phyloP scores from a whole-genome alignment of 345 rosid genomes.

The Gossypium bickii region DNA sequence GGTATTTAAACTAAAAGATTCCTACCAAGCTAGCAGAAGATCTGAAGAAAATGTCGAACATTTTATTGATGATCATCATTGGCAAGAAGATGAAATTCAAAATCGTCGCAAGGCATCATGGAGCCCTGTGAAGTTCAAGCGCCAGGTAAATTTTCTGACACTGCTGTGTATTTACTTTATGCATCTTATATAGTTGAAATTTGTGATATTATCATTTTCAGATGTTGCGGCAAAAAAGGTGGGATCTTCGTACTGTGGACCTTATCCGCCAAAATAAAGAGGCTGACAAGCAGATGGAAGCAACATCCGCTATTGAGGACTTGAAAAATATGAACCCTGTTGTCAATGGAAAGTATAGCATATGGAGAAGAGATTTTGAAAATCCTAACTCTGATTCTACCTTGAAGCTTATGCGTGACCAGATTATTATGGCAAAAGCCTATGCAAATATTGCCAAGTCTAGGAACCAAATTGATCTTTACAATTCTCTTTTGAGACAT shows the following conservation, averaged over 20 bases:
- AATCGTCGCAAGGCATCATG: slow-evolving; percentile 28
- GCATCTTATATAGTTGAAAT: slow-evolving; percentile 20
- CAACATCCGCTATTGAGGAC: slow-evolving; percentile 50
- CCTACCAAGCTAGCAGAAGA: slow-evolving; percentile 29
- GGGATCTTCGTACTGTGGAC: slow-evolving; percentile 53
- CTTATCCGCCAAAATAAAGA: slow-evolving; percentile 56
- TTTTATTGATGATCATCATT: slow-evolving; percentile 25
- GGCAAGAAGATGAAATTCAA: slow-evolving; percentile 30
- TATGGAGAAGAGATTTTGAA: slow-evolving; percentile 93
- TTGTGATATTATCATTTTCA: slow-evolving; percentile 34
- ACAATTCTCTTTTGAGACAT: slow-evolving; percentile 53
- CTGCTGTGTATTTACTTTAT: slow-evolving; percentile 13
- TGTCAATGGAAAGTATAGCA: slow-evolving; percentile 67
- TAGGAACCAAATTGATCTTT: slow-evolving; percentile 51
- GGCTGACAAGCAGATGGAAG: slow-evolving; percentile 50
- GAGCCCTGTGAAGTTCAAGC: slow-evolving; percentile 79
- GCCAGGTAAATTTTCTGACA: slow-evolving; percentile 52
- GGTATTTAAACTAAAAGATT: slow-evolving; percentile 35
- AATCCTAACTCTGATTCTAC: slow-evolving; percentile 77
- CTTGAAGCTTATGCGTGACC: slow-evolving; percentile 91
- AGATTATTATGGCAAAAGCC: slow-evolving; percentile 91
- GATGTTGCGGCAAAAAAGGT: slow-evolving; percentile 61
- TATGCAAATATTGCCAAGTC: slow-evolving; percentile 86
- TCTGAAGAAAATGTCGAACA: slow-evolving; percentile 30
- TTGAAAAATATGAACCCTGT: slow-evolving; percentile 50